These are phyloP conservation scores for Geosmithia morbida DNA, from an alignment of 2,329 filamentous ascomycete species.

Conservation along the genomic window DNA sequence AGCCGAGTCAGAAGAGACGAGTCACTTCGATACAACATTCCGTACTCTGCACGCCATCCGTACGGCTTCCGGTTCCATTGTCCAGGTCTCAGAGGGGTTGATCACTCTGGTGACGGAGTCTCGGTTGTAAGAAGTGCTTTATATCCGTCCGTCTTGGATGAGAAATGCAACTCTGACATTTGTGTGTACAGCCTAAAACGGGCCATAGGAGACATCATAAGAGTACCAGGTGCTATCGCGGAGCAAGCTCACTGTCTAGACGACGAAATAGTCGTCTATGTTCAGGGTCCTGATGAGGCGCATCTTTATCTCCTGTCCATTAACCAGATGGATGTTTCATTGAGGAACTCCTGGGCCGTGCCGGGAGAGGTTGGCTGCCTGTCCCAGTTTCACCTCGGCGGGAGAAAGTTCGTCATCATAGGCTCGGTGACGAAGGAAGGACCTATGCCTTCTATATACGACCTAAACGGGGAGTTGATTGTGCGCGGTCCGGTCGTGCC, in stretches of 20 bases:
- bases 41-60: conserved; percentile 34
- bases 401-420: conserved; percentile 10
- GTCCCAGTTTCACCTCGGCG: conserved; percentile 11
- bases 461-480: conserved; percentile 8
- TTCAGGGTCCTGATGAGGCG: conserved; percentile 19
- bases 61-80: conserved; percentile 18
- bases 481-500: background rate
- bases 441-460: conserved; percentile 18
- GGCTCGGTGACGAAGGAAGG: conserved; percentile 17
- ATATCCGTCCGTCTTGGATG: background rate
- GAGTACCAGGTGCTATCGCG: conserved; percentile 12
- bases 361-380: conserved; percentile 36
- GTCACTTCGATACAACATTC: conserved; percentile 34
- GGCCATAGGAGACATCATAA: conserved; percentile 16
- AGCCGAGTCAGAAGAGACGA: conserved; percentile 23
- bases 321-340: conserved; percentile 15
- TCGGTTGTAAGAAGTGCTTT: conserved; percentile 17
- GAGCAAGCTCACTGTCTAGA: conserved; percentile 26
- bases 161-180: background rate
- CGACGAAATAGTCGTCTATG: conserved; percentile 25
- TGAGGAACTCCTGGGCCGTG: conserved; percentile 16
- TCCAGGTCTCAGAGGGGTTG: conserved; percentile 39
- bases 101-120: conserved; percentile 22
- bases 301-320: conserved; percentile 23
- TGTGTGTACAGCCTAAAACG: conserved; percentile 11